Conservation (phyloP, 192 early-diverging fungal species). For the Thamnidium elegans region DNA sequence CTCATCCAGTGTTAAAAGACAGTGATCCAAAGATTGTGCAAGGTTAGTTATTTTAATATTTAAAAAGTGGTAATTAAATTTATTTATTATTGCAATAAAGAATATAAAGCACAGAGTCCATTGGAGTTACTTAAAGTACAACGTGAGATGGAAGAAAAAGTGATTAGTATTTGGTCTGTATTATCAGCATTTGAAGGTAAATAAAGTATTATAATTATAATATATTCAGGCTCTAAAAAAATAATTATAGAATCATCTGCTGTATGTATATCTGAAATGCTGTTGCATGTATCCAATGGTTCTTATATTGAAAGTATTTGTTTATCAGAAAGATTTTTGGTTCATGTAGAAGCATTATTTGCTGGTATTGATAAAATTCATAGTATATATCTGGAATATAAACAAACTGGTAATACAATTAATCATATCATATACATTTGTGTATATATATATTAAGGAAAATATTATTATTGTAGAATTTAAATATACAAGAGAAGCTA, state of each 20-base stretch:
- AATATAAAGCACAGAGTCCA: slow-evolving; percentile 9
- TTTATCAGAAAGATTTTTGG: slow-evolving; percentile 82
- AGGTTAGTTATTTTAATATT: background rate
- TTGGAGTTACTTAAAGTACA: slow-evolving; percentile 45
- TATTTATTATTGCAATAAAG: slow-evolving; percentile 5
- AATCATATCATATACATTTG: background rate
- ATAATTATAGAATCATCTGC: slow-evolving; percentile 74
- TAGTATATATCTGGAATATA: slow-evolving; percentile 14
- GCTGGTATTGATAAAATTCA: slow-evolving; percentile 67
- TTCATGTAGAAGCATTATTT: slow-evolving; percentile 92
- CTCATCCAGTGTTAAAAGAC: slow-evolving; percentile 11
- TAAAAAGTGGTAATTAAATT: background rate
- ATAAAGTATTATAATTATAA: background rate
- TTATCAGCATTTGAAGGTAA: slow-evolving; percentile 85
- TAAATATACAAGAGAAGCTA: slow-evolving; percentile 85
- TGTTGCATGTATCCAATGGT: slow-evolving; percentile 86
- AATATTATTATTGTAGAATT: slow-evolving; percentile 37
- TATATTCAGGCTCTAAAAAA: background rate
- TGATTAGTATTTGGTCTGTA: slow-evolving; percentile 85
- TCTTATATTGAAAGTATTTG: slow-evolving; percentile 77
- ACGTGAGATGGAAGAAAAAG: slow-evolving; percentile 80
- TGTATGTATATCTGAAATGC: slow-evolving; percentile 93
- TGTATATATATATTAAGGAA: background rate
- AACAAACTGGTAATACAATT: slow-evolving; percentile 20
- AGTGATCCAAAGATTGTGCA: background rate